Conservation (phyloP, 345 rosid species). For the Leavenworthia alabamica region DNA sequence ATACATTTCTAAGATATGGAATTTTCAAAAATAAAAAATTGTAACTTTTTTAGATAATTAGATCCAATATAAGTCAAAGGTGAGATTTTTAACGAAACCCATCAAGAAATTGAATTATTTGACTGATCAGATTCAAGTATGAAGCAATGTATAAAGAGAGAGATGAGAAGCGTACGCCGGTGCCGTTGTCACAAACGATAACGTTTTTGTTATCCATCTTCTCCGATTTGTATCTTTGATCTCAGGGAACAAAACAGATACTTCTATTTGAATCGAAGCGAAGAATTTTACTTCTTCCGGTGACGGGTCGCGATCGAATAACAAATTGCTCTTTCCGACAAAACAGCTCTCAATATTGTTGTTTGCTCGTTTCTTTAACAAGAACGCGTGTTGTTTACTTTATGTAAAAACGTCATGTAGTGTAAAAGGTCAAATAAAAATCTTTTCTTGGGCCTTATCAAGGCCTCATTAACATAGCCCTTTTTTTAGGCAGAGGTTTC, state of each 20-base stretch:
- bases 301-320: constrained; percentile 23
- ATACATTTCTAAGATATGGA: not conserved
- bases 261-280: constrained; percentile 22
- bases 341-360: not conserved
- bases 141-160: not conserved
- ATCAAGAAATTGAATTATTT: not conserved
- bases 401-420: not conserved
- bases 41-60: constrained; percentile 7
- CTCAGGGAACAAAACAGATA: not conserved
- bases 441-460: constrained; percentile 11
- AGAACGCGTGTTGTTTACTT: constrained; percentile 9
- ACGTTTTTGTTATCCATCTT: constrained; percentile 73
- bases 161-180: constrained; percentile 54
- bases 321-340: not conserved
- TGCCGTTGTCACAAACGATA: constrained; percentile 95
- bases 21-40: not conserved
- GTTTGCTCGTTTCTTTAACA: not conserved
- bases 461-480: not conserved
- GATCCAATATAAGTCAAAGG: not conserved
- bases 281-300: constrained; percentile 19
- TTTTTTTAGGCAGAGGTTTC: constrained; percentile 32
- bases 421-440: not conserved
- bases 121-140: not conserved
- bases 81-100: not conserved
- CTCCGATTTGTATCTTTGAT: not conserved